Percentiles rank a stretch among this genome's conserved stretches.
Evolutionary conservation across 441 rosid species (phyloP).

Genomic region (Melastoma candidum): DNA sequence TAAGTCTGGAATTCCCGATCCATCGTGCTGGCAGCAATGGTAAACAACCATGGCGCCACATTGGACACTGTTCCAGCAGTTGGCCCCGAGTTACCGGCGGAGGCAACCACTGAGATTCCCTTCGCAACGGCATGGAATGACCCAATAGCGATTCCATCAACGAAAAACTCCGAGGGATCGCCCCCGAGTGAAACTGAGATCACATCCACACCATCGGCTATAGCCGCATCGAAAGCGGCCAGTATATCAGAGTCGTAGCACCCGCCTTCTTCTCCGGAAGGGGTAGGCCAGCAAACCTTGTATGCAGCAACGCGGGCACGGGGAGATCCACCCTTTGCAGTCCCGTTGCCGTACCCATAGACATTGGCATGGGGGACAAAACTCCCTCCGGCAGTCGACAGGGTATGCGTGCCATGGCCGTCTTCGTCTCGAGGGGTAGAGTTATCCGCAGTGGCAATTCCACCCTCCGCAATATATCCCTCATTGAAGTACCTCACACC

Average conservation of each 20-base stretch:
- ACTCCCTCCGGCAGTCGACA: conserved; percentile 54
- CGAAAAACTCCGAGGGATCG: background rate
- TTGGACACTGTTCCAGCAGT: conserved; percentile 18
- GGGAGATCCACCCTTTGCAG: conserved; percentile 35
- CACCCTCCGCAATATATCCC: conserved; percentile 22
- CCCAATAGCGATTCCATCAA: conserved; percentile 30
- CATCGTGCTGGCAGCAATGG: conserved; percentile 50
- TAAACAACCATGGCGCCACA: conserved; percentile 63
- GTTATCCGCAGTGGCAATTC: conserved; percentile 15
- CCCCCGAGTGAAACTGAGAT: conserved; percentile 26
- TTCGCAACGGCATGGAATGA: conserved; percentile 31
- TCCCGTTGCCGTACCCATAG: conserved; percentile 20
- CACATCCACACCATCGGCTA: conserved; percentile 32
- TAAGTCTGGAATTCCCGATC: conserved; percentile 32
- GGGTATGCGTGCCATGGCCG: conserved; percentile 58
- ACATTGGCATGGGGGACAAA: conserved; percentile 36
- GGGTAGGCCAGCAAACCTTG: conserved; percentile 23
- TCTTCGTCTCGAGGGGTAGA: conserved; percentile 23
- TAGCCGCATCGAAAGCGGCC: conserved; percentile 35
- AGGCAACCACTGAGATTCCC: conserved; percentile 31
- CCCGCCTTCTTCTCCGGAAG: background rate
- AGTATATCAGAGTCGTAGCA: conserved; percentile 30
- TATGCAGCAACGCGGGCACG: conserved; percentile 29
- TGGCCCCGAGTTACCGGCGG: conserved; percentile 53
- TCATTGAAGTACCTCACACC: conserved; percentile 50